Evolutionary conservation across 192 early-diverging fungal genomes (phyloP), one percentile per base, ranked within the genome.

Genomic region (Backusella parvicylindrica): DNA sequence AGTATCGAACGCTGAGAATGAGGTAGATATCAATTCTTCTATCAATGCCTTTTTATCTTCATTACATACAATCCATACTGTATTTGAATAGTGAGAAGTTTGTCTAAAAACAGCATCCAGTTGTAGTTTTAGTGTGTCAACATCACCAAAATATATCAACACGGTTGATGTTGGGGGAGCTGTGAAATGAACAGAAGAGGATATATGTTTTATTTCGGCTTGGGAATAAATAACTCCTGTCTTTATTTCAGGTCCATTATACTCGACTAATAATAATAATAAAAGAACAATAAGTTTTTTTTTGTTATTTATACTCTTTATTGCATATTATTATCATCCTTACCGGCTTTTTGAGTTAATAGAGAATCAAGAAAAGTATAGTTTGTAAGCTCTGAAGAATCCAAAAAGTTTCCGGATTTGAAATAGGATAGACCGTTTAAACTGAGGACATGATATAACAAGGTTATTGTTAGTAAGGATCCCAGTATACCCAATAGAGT

Each of bases 301-400:
- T n/a, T n/a, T n/a, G n/a, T n/a, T 3, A 28, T 13, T 6, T 26
- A 12, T 60, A 12, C 9, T 8, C 4, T 6, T 60, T 3, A 6
- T 56, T 26, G 21, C 5, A 56, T 60, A 60, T 8, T 9, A 60
- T 8, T 9, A 28, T 26, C 12, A 60, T 5, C 3, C 21, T 60
- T 60, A 60, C 53, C 53, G 28, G 35, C 13, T 38, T 36, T 36
- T 38, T 33, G 32, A 21, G 33, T 33, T 26, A 68, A 21, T 26
- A 68, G n/a, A 11, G 35, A 38, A 23, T 38, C 66, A 26, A 68
- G 21, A 36, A 68, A 23, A 36, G 66, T 68, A 9, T 68, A 68
- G 2, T 68, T 68, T 18, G 66, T 68, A 36, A 68, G 21, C 21
- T 68, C 66, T 12, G 66, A 37, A 23, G 66, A 37, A 68, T 68